Percentiles rank a stretch among this genome's conserved stretches.
phyloP scores from a whole-genome alignment of 2,329 filamentous ascomycete genomes.

The Pleoardoris graminearum region DNA sequence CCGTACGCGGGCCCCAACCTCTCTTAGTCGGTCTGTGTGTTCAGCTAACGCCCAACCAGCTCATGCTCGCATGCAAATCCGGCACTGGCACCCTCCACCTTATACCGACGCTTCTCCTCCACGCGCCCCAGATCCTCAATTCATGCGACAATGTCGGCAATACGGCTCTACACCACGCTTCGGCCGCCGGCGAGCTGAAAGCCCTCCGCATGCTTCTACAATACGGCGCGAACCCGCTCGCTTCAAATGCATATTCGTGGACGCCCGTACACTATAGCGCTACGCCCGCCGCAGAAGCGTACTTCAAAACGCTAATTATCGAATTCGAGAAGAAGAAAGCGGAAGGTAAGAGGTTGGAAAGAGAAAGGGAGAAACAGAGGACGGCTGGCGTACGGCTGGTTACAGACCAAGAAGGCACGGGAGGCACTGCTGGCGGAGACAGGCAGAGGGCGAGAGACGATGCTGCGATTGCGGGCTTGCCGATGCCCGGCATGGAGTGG shows the following conservation, averaged over 20 bases:
- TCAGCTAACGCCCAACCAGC: constrained; percentile 8
- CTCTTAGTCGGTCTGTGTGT: no score
- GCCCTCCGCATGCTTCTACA: constrained; percentile 76
- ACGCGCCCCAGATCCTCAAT: constrained; percentile 33
- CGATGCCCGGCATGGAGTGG: constrained; percentile 43
- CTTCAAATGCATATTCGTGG: constrained; percentile 77
- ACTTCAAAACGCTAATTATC: constrained; percentile 74
- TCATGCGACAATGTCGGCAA: constrained; percentile 72
- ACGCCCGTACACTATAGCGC: constrained; percentile 81
- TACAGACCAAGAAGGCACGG: constrained; percentile 34
- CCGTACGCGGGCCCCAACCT: constrained; percentile 55
- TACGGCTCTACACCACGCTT: constrained; percentile 84
- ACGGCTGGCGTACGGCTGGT: constrained; percentile 43
- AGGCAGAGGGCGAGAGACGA: constrained; percentile 39
- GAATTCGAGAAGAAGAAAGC: constrained; percentile 68
- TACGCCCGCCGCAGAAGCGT: constrained; percentile 81
- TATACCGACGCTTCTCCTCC: constrained; percentile 42
- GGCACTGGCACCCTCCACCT: constrained; percentile 51
- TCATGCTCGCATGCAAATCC: constrained; percentile 46
- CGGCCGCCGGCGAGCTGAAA: constrained; percentile 76
- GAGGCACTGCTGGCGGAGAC: constrained; percentile 14
- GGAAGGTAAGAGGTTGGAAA: constrained; percentile 43
- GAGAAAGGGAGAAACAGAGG: constrained; percentile 37
- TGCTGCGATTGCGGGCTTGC: constrained; percentile 34
- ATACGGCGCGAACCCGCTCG: constrained; percentile 74